phyloP scores from a whole-genome alignment of 2,329 filamentous ascomycete genomes.

The Sarocladium brachiariae region DNA sequence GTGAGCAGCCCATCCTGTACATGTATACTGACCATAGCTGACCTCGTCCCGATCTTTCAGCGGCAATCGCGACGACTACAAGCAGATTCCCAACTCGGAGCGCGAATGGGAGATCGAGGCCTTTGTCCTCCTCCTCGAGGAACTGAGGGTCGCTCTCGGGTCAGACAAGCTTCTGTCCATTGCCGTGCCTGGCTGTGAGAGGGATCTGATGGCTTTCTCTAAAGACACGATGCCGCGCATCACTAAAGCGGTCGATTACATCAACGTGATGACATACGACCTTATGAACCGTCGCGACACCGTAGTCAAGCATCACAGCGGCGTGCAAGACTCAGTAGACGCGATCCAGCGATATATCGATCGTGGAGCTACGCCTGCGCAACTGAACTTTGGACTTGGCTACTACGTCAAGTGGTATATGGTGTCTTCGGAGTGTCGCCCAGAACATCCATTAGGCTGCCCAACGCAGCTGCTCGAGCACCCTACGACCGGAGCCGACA shows the following conservation, averaged over 20 bases:
- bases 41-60: slow-evolving; percentile 21
- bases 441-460: slow-evolving; percentile 42
- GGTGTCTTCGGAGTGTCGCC: slow-evolving; percentile 34
- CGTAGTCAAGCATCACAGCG: slow-evolving; percentile 57
- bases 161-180: slow-evolving; percentile 54
- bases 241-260: slow-evolving; percentile 52
- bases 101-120: slow-evolving; percentile 56
- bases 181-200: slow-evolving; percentile 57
- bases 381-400: slow-evolving; percentile 58
- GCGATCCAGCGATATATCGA: slow-evolving; percentile 53
- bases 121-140: slow-evolving; percentile 54
- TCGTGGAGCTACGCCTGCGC: slow-evolving; percentile 42
- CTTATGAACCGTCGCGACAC: slow-evolving; percentile 63
- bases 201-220: slow-evolving; percentile 64
- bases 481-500: slow-evolving; percentile 47
- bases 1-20: too few relatives aligned
- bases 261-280: slow-evolving; percentile 67
- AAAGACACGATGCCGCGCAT: slow-evolving; percentile 50
- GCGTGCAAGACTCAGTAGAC: slow-evolving; percentile 47
- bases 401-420: slow-evolving; percentile 62
- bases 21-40: too few relatives aligned
- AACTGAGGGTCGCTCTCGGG: slow-evolving; percentile 52
- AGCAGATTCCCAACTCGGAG: slow-evolving; percentile 50
- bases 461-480: slow-evolving; percentile 51
- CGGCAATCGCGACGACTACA: slow-evolving; percentile 67